phyloP scores from a whole-genome alignment of 1,284 basidiomycete genomes.

The Cutaneotrichosporon sp. region DNA sequence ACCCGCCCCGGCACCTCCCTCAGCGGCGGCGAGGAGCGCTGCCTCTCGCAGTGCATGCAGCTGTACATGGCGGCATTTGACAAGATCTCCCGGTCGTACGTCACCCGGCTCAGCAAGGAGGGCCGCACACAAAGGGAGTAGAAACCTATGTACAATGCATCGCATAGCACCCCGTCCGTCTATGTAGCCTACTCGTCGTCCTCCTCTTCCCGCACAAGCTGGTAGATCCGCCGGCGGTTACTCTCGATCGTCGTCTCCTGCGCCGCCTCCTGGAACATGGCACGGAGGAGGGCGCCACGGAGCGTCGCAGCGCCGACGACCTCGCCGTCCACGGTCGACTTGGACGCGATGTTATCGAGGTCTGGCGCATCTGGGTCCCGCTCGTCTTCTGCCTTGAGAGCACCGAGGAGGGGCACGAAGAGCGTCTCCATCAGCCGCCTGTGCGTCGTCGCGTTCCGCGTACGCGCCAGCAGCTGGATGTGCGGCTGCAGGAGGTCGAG shows the following conservation, averaged over 20 bases:
- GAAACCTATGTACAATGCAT: neutral
- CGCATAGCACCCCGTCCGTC: too few species aligned
- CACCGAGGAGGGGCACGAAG: slow-evolving; percentile 30
- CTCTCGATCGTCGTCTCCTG: slow-evolving; percentile 59
- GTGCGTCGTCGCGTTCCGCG: slow-evolving; percentile 38
- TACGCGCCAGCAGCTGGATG: slow-evolving; percentile 40
- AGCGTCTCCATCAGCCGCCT: slow-evolving; percentile 37
- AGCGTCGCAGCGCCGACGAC: slow-evolving; percentile 40
- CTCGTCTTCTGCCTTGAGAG: slow-evolving; percentile 21
- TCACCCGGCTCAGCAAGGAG: slow-evolving; percentile 43
- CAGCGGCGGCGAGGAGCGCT: slow-evolving; percentile 43
- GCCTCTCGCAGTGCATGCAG: slow-evolving; percentile 46
- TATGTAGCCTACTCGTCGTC: slow-evolving; percentile 47
- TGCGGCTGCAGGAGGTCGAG: slow-evolving; percentile 39
- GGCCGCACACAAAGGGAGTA: slow-evolving; percentile 9
- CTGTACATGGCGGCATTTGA: slow-evolving; percentile 50
- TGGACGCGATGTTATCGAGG: slow-evolving; percentile 1
- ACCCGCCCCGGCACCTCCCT: slow-evolving; percentile 39
- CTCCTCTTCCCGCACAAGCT: slow-evolving; percentile 61
- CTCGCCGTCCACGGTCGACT: neutral
- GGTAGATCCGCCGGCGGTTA: slow-evolving; percentile 76
- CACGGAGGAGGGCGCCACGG: slow-evolving; percentile 59
- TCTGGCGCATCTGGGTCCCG: slow-evolving; percentile 20
- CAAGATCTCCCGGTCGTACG: slow-evolving; percentile 46
- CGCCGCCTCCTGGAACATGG: slow-evolving; percentile 71